Evolutionary conservation across 768 basidiomycete genomes (phyloP), one percentile per base, ranked within the genome.

Genomic region (Termitomyces eurrhizus): DNA sequence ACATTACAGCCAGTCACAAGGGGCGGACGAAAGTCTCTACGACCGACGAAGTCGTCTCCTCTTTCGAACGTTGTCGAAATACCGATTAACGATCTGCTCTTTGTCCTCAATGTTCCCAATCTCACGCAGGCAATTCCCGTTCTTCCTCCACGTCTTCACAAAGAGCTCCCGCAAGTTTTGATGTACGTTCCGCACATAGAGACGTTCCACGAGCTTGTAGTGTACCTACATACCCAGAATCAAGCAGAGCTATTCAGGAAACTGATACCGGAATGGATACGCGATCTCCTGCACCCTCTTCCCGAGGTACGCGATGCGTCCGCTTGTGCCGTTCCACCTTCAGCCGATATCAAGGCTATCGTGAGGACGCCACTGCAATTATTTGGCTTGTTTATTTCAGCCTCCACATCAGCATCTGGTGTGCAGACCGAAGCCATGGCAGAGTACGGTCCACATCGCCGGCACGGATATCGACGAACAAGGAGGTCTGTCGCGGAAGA

Each of bases 161-260:
- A 74, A 33, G 73, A 74, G 52, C 69, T 78, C 7, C 72, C 75
- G 1, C 67, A 69, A 5, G 73, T 74, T 2, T 49, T 73, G 7
- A 52, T 77, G 64, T 60, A 56, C 11, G 73, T 76, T 8, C 75
- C 75, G 0, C 68, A 74, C 53, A 60, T 77, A 29, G 66, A 71
- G 37, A 74, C 74, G 9, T 74, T 77, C 65, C 68, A 67, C 2
- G 74, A 73, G 53, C 59, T 76, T 42, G 64, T 78, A 42, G 66
- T 74, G 12, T 78, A 73, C 56, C 57, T 78, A 3, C 77, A 78
- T 61, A 77, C 75, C 4, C 69, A 70, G 60, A 75, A 78, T 56
- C 74, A 74, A 58, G 74, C 70, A 8, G 73, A 72, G 45, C 52
- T 78, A n/a, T 74, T 78, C 57, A 62, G 75, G 24, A 64, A 60